Conservation (phyloP, 2,329 filamentous ascomycete species). For the Periconia digitata region DNA sequence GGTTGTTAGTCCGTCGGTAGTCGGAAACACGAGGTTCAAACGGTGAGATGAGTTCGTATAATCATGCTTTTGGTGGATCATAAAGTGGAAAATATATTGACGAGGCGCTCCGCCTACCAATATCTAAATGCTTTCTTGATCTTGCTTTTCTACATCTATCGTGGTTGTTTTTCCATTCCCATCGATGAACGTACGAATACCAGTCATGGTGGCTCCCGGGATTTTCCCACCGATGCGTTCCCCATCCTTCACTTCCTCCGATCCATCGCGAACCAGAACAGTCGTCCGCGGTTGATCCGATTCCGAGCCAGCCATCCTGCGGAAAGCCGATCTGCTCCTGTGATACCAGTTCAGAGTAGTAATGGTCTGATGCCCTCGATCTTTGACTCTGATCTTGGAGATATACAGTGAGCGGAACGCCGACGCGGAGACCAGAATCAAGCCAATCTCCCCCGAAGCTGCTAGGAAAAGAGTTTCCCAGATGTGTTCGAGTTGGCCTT, state of each 20-base stretch:
- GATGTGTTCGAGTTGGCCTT: neutral
- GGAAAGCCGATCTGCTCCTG: neutral
- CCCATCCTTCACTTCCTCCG: neutral
- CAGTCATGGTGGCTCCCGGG: neutral
- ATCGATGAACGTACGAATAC: neutral
- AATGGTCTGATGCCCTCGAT: neutral
- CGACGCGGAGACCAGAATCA: neutral
- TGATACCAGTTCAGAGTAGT: slow-evolving; percentile 1
- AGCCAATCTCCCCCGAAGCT: neutral
- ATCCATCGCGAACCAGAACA: neutral
- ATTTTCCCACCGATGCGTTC: neutral
- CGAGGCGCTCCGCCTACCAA: too few relatives aligned
- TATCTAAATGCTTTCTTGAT: too few relatives aligned
- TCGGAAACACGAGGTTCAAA: too few relatives aligned
- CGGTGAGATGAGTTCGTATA: too few relatives aligned
- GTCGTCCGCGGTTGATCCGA: neutral
- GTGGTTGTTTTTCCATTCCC: neutral
- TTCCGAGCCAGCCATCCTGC: neutral
- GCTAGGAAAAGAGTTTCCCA: neutral
- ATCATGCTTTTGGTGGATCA: too few relatives aligned
- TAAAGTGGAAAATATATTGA: too few relatives aligned
- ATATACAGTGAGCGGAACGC: slow-evolving; percentile 2
- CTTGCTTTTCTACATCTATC: too few relatives aligned
- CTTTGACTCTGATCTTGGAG: neutral
- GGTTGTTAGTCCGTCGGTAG: too few relatives aligned